Percentiles rank a stretch among this genome's conserved stretches.
These are phyloP conservation scores for Inga oerstediana DNA, from an alignment of 306 rosid species.

Conservation along the genomic window DNA sequence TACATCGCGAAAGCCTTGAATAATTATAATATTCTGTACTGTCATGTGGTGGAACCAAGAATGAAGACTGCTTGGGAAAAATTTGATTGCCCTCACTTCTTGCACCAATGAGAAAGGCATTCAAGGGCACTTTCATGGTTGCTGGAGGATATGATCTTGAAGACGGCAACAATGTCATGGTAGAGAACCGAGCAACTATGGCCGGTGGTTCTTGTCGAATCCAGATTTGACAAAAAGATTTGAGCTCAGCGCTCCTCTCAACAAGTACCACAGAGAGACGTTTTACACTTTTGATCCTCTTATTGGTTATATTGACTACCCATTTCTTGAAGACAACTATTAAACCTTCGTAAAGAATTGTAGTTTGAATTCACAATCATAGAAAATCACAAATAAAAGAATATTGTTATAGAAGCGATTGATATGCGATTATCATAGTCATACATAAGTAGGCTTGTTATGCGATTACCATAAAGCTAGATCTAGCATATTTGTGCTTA, in stretches of 20 bases:
- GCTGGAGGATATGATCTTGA: conserved; percentile 59
- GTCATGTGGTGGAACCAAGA: conserved; percentile 79
- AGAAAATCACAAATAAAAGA: background rate
- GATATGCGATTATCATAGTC: background rate
- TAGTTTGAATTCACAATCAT: background rate
- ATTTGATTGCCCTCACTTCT: conserved; percentile 36
- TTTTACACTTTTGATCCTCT: conserved; percentile 56
- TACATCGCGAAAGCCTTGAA: conserved; percentile 53
- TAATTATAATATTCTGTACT: conserved; percentile 50
- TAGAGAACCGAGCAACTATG: conserved; percentile 39
- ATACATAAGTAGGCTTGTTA: background rate
- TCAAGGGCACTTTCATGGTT: conserved; percentile 55
- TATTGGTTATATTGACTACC: conserved; percentile 67
- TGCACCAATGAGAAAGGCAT: conserved; percentile 63
- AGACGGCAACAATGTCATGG: conserved; percentile 55
- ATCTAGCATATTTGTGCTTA: no score
- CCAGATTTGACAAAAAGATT: conserved; percentile 77
- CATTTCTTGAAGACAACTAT: conserved; percentile 48
- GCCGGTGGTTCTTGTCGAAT: conserved; percentile 54
- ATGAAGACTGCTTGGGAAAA: conserved; percentile 33
- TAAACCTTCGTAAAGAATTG: background rate
- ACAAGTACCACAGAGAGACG: conserved; percentile 54
- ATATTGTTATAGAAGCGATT: background rate
- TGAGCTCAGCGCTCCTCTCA: conserved; percentile 59
- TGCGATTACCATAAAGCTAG: background rate